Base-by-base conservation (phyloP, 495 filamentous ascomycete genomes). In the Astrothelium macrocarpum region DNA sequence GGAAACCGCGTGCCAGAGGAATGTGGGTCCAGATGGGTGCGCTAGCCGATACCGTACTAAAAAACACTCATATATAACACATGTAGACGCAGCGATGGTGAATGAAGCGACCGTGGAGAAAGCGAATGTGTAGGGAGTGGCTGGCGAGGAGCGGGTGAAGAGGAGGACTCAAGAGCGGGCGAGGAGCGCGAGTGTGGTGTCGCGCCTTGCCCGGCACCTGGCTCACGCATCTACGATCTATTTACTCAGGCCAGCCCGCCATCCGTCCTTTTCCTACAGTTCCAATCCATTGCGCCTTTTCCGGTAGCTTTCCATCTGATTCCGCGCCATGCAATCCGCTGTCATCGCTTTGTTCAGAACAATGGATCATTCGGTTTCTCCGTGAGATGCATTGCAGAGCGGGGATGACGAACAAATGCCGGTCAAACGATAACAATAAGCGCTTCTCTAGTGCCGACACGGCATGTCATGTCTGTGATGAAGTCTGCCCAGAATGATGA, bases 151-250 rank as follows among this genome's bases (percentile, higher is more conserved):
- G 49, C 49, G n/a, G n/a, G n/a, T n/a, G n/a, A n/a, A n/a, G n/a
- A n/a, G n/a, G n/a, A n/a, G n/a, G n/a, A n/a, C n/a, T n/a, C n/a
- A n/a, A n/a, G n/a, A n/a, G 45, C 45, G n/a, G 45, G n/a, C 45
- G 45, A 49, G 45, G 45, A 49, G 45, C 45, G 45, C 45, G 45
- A 20, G n/a, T n/a, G n/a, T n/a, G 25, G 49, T 49, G 49, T 56
- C 29, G 49, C 49, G 49, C 49, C 23, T 25, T n/a, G 49, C 5
- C 49, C 23, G 49, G 49, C 49, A 56, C 29, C 29, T 56, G 49
- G 49, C 49, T 49, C 20, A n/a, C n/a, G n/a, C n/a, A 39, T 39
- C 34, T 14, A 39, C 34, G 12, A 26, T 56, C 20, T 56, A 25
- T 12, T 25, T 29, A 12, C 49, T 29, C 49, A 5, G 34, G 34